Conservation (phyloP, 2,329 filamentous ascomycete genomes). For the Sporothrix mexicana region DNA sequence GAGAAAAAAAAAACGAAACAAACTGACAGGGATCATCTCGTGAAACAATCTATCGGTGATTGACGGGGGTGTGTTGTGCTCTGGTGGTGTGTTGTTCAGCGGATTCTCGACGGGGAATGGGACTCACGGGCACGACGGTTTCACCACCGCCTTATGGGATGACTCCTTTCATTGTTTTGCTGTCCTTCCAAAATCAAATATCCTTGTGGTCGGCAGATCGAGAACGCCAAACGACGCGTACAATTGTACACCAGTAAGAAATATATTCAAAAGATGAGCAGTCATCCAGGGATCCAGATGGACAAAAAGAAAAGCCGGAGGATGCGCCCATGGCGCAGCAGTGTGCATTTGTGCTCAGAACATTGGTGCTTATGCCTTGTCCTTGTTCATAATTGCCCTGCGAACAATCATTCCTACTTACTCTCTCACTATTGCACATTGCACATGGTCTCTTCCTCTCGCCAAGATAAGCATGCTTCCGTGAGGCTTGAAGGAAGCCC, state of each 20-base stretch:
- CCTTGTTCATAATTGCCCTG: neutral
- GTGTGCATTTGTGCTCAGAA: neutral
- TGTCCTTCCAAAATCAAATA: too few species aligned
- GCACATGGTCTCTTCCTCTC: neutral
- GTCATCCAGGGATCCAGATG: neutral
- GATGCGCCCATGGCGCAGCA: neutral
- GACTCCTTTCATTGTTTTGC: too few species aligned
- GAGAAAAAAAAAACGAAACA: too few species aligned
- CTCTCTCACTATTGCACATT: too few species aligned
- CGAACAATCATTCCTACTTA: neutral
- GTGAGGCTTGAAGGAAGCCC: neutral
- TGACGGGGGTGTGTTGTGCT: neutral
- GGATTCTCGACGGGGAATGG: too few species aligned
- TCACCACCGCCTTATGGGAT: too few species aligned
- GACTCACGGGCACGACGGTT: too few species aligned
- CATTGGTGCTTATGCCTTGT: neutral
- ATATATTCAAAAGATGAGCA: neutral
- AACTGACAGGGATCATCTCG: neutral
- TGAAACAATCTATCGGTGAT: conserved; percentile 23
- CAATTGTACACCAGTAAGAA: neutral
- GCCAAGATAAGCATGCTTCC: conserved; percentile 1
- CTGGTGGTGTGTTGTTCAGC: too few species aligned
- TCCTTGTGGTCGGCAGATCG: neutral
- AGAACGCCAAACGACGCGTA: neutral
- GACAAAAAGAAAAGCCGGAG: neutral